Base-by-base conservation (phyloP, 2,329 filamentous ascomycete genomes). In the Blastomyces parvus region DNA sequence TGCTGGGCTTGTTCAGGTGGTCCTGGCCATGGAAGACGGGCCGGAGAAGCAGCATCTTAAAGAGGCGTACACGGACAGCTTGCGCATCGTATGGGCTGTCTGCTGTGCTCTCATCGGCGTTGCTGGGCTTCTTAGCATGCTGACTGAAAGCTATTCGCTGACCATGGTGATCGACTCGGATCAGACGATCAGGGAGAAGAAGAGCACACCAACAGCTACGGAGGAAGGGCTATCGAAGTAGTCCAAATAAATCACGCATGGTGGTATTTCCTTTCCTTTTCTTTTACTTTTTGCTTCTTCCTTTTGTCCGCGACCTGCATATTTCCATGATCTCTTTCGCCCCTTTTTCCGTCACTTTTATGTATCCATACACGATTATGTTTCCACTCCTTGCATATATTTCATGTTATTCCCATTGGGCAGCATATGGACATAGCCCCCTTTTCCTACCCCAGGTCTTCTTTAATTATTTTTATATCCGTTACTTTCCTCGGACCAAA, bases 1-100 rank as follows among this genome's bases (percentile, higher is more conserved):
- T 0, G 83, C 84, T 0, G 81, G 80, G 0, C 76, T 88, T 14
- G 83, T 87, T 0, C 77, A 82, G 64, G 75, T 86, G 62, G 85
- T 87, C 71, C 83, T 82, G 70, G 69, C 69, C 0, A 83, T 87
- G 77, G 75, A 79, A 14, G 74, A 71, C 8, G 78, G 77, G 0
- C 60, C 64, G 0, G 69, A 70, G 9, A 80, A 80, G 68, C 67
- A 69, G 8, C 69, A 80, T 46, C 73, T 85, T 57, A 79, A 83
- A 64, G 73, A 78, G 58, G 80, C 80, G 2, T 86, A 85, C 68
- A 79, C 81, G 0, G 80, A 84, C 68, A 79, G 79, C 25, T 69
- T 86, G 65, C 78, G 77, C 64, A 80, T 80, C 48, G 80, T 86
- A 22, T 86, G 82, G 81, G 78, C 81, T 33, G 79, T 84, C 30